phyloP scores from a whole-genome alignment of 805 yeast species.

The Wickerhamomyces alni region DNA sequence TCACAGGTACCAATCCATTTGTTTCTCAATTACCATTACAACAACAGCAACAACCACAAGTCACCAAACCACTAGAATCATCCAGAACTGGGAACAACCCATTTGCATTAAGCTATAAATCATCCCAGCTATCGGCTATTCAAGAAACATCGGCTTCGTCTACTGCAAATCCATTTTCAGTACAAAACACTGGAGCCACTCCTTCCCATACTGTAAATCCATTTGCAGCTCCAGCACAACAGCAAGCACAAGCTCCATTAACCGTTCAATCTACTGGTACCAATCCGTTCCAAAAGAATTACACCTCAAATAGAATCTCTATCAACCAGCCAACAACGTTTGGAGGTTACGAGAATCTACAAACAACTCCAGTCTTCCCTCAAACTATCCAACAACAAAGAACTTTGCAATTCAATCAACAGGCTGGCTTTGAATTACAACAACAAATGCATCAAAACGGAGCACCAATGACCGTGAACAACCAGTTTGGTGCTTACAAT shows the following conservation, averaged over 20 bases:
- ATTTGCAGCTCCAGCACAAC: background rate
- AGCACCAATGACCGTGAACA: constrained; percentile 4
- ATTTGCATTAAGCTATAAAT: constrained; percentile 18
- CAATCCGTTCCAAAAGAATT: constrained; percentile 33
- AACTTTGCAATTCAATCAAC: constrained; percentile 30
- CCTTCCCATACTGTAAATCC: background rate
- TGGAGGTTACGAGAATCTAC: constrained; percentile 65
- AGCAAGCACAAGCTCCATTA: constrained; percentile 3
- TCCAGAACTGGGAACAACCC: constrained; percentile 25
- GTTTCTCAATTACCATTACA: constrained; percentile 17
- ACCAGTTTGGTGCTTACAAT: no score
- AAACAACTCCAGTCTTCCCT: constrained; percentile 65
- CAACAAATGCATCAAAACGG: constrained; percentile 18
- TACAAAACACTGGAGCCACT: background rate
- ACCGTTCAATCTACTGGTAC: constrained; percentile 25
- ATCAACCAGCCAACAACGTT: constrained; percentile 50
- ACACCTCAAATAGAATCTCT: constrained; percentile 26
- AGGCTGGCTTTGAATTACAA: constrained; percentile 32
- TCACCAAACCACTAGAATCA: constrained; percentile 7
- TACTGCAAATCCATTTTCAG: constrained; percentile 25
- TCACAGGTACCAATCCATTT: constrained; percentile 31
- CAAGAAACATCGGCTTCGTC: constrained; percentile 17
- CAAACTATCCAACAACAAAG: constrained; percentile 44
- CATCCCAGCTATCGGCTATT: constrained; percentile 8
- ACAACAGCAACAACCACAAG: constrained; percentile 7